Conservation (phyloP, 345 rosid genomes). For the Cochlearia excelsa region DNA sequence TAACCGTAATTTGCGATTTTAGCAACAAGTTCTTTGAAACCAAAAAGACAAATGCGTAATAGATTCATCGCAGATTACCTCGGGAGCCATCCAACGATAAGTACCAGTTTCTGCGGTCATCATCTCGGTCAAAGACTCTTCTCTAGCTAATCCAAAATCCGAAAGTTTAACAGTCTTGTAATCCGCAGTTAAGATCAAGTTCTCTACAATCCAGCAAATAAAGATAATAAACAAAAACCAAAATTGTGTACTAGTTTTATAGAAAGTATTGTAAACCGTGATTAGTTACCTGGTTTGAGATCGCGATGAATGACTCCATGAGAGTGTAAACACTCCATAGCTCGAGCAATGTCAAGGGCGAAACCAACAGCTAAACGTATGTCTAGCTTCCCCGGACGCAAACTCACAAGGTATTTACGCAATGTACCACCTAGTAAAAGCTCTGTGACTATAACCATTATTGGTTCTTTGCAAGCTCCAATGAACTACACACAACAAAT, state of each 20-base stretch:
- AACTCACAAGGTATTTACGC: constrained; percentile 68
- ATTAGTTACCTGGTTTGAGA: constrained; percentile 78
- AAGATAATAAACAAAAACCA: neutral
- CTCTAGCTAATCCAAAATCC: constrained; percentile 97
- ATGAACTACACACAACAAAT: constrained; percentile 55
- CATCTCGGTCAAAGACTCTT: constrained; percentile 97
- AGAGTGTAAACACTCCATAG: constrained; percentile 93
- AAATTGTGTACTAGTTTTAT: neutral
- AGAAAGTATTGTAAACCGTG: neutral
- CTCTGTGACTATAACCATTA: constrained; percentile 95
- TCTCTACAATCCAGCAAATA: constrained; percentile 48
- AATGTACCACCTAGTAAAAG: constrained; percentile 83
- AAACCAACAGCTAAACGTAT: constrained; percentile 61
- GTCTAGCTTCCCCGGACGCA: constrained; percentile 73
- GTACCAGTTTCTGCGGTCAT: constrained; percentile 99
- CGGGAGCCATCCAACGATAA: constrained; percentile 99
- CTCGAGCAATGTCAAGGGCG: constrained; percentile 96
- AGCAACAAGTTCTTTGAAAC: neutral
- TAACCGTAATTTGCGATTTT: neutral
- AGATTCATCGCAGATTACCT: constrained; percentile 44
- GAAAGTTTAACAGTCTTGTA: constrained; percentile 81
- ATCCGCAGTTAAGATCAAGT: constrained; percentile 79
- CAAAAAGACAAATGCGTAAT: neutral
- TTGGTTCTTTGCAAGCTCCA: constrained; percentile 94
- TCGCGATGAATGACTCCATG: constrained; percentile 97